These are phyloP conservation scores for Patellifolia procumbens DNA, from an alignment of 179 eudicot species.

Conservation along the genomic window DNA sequence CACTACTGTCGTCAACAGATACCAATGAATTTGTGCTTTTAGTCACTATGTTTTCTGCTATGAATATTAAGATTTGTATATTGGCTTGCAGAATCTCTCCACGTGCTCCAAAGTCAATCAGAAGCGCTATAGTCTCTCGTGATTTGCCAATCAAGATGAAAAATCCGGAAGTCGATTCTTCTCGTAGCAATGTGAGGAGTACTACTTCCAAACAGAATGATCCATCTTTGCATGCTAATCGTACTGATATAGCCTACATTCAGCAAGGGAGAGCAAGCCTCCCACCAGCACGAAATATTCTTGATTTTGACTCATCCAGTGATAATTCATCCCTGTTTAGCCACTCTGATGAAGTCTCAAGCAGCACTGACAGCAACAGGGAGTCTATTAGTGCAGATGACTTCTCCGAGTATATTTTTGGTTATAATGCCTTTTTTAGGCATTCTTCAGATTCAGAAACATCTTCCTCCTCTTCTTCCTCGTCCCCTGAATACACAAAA, in stretches of 20 bases:
- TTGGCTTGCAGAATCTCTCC: constrained; percentile 70
- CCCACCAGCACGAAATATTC: constrained; percentile 22
- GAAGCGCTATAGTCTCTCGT: constrained; percentile 45
- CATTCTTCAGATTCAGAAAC: constrained; percentile 63
- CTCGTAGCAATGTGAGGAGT: constrained; percentile 23
- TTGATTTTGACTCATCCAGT: constrained; percentile 57
- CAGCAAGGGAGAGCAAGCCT: constrained; percentile 26
- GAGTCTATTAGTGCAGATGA: constrained; percentile 75
- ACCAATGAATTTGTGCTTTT: neutral
- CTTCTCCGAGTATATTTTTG: constrained; percentile 44
- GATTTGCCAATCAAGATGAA: constrained; percentile 41
- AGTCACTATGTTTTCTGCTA: neutral
- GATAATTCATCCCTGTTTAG: constrained; percentile 64
- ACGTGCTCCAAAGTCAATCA: constrained; percentile 74
- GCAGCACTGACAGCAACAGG: constrained; percentile 66
- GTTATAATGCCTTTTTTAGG: constrained; percentile 39
- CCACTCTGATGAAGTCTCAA: constrained; percentile 67
- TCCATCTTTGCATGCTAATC: constrained; percentile 16
- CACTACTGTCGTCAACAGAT: no score
- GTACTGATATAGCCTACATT: constrained; percentile 23
- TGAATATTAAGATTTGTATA: neutral
- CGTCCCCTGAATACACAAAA: constrained; percentile 49
- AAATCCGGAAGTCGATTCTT: constrained; percentile 23
- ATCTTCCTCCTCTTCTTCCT: constrained; percentile 57
- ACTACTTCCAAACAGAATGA: constrained; percentile 31